A percentile compares a stretch with the other conserved stretches of the same genome.
Evolutionary conservation across 2,329 filamentous ascomycete species (phyloP).

Genomic region (Cercospora sojina): DNA sequence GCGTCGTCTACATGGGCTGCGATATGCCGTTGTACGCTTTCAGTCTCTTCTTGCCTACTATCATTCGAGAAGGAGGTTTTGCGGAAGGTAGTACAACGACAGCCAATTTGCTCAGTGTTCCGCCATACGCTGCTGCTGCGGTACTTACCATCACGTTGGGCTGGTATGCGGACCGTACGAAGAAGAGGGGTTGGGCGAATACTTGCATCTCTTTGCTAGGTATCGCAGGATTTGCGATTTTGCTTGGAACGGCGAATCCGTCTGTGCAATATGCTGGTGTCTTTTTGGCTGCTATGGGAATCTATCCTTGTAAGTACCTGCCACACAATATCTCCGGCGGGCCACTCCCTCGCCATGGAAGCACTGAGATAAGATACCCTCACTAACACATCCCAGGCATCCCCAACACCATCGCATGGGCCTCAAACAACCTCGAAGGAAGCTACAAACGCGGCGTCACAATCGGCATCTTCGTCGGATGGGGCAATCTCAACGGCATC

Average conservation of each 20-base stretch:
- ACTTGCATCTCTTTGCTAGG: slow-evolving; percentile 68
- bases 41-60: slow-evolving; percentile 75
- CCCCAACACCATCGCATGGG: slow-evolving; percentile 79
- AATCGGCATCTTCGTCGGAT: slow-evolving; percentile 81
- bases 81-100: slow-evolving; percentile 55
- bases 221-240: slow-evolving; percentile 75
- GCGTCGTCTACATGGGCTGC: slow-evolving; percentile 75
- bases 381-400: neutral
- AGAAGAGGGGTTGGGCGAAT: slow-evolving; percentile 75
- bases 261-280: slow-evolving; percentile 77
- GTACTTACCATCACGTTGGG: slow-evolving; percentile 68
- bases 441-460: slow-evolving; percentile 90
- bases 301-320: slow-evolving; percentile 56
- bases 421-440: slow-evolving; percentile 83
- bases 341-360: neutral
- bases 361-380: slow-evolving; percentile 15
- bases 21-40: slow-evolving; percentile 73
- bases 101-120: slow-evolving; percentile 71
- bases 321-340: neutral
- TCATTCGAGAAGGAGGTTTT: slow-evolving; percentile 60
- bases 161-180: slow-evolving; percentile 72
- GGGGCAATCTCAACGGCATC: slow-evolving; percentile 89
- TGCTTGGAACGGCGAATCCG: slow-evolving; percentile 62
- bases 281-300: slow-evolving; percentile 81
- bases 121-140: slow-evolving; percentile 71